Conservation (phyloP, 441 rosid genomes). For the Adansonia gregorii region DNA sequence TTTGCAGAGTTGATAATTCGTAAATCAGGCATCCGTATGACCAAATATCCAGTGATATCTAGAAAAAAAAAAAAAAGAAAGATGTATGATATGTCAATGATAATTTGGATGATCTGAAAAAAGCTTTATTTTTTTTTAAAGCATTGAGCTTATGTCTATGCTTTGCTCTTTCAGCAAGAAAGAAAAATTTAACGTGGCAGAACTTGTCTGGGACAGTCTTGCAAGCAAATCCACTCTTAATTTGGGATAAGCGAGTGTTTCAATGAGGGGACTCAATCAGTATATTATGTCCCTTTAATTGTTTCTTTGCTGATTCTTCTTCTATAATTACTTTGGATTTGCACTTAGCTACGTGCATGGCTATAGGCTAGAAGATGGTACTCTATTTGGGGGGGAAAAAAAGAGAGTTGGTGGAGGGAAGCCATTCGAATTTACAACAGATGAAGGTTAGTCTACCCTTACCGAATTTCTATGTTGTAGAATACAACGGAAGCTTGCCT, state of each 20-base stretch:
- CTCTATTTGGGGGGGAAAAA: constrained; percentile 47
- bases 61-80: neutral
- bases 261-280: neutral
- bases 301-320: constrained; percentile 7
- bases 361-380: constrained; percentile 54
- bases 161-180: neutral
- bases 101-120: no score
- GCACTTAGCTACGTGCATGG: constrained; percentile 53
- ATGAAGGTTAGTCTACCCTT: constrained; percentile 48
- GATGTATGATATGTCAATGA: no score
- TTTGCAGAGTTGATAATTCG: constrained; percentile 37
- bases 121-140: neutral
- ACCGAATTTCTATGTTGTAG: no score
- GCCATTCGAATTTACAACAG: constrained; percentile 55
- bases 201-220: constrained; percentile 8
- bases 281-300: neutral
- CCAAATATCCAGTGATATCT: no score
- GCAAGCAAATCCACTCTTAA: no score
- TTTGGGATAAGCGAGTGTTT: constrained; percentile 19
- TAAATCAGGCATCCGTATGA: no score
- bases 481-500: no score
- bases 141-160: neutral
- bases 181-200: neutral
- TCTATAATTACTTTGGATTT: constrained; percentile 22
- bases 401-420: constrained; percentile 55